phyloP scores from a whole-genome alignment of 2,329 filamentous ascomycete genomes.

The Cladosporium cucumerinum region DNA sequence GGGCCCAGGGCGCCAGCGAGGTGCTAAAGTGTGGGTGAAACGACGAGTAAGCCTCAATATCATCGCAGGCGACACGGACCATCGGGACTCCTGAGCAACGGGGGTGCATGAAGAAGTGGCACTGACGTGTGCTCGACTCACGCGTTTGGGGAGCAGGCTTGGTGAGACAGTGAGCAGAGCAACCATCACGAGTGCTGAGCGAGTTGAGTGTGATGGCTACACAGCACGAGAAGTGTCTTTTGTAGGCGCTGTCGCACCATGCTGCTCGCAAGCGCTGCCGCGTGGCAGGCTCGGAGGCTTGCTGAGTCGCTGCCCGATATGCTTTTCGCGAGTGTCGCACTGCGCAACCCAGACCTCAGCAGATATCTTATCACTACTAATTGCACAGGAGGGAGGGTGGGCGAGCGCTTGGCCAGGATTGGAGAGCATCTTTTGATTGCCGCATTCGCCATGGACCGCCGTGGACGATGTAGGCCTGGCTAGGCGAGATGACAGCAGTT shows the following conservation, averaged over 20 bases:
- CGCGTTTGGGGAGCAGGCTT: conserved; percentile 8
- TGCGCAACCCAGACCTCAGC: neutral
- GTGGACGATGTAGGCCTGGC: neutral
- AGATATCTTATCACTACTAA: neutral
- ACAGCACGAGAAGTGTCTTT: neutral
- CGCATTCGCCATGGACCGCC: conserved; percentile 1
- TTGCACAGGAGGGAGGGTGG: neutral
- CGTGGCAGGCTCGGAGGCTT: neutral
- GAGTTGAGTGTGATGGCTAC: neutral
- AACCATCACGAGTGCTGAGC: neutral
- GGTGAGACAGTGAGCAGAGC: conserved; percentile 6
- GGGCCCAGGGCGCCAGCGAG: conserved; percentile 3
- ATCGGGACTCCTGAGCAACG: conserved; percentile 4
- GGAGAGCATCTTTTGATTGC: neutral
- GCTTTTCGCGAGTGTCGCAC: neutral
- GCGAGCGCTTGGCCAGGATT: neutral
- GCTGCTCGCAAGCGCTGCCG: neutral
- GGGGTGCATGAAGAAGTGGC: conserved; percentile 5
- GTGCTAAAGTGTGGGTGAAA: conserved; percentile 14
- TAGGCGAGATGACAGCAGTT: conserved; percentile 11
- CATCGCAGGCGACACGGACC: conserved; percentile 3
- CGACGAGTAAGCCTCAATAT: conserved; percentile 12
- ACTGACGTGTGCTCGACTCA: conserved; percentile 11
- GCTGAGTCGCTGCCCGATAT: neutral
- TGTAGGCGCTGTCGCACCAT: conserved; percentile 1